These are phyloP conservation scores for Vanderwaltozyma tropicalis DNA, from an alignment of 805 yeast genomes.

Conservation along the genomic window DNA sequence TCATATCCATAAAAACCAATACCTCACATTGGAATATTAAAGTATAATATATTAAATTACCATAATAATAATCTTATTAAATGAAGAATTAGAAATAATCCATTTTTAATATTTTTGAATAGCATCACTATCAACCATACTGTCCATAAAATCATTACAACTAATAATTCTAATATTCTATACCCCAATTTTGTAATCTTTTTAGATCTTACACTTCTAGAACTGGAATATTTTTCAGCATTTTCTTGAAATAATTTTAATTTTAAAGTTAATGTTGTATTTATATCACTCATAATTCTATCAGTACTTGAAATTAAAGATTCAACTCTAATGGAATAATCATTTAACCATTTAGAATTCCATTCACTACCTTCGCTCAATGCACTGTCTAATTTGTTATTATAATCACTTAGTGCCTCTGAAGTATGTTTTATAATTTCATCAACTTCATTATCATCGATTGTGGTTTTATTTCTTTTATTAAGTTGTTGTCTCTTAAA, in stretches of 20 bases:
- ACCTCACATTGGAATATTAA: too few relatives aligned
- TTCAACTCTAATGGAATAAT: slow-evolving; percentile 47
- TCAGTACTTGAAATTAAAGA: slow-evolving; percentile 53
- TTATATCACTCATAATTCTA: slow-evolving; percentile 61
- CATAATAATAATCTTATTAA: slow-evolving; percentile 19
- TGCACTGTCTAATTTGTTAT: slow-evolving; percentile 18
- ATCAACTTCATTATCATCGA: slow-evolving; percentile 11
- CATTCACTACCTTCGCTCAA: slow-evolving; percentile 23
- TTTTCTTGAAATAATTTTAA: slow-evolving; percentile 31
- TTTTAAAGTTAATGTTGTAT: slow-evolving; percentile 57
- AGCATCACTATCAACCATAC: slow-evolving; percentile 24
- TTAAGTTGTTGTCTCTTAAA: slow-evolving; percentile 11
- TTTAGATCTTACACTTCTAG: slow-evolving; percentile 17
- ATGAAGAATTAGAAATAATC: slow-evolving; percentile 9
- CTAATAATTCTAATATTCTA: slow-evolving; percentile 19
- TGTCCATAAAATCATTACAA: slow-evolving; percentile 20
- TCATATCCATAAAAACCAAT: too few relatives aligned
- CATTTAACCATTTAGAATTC: slow-evolving; percentile 23
- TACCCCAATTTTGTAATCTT: slow-evolving; percentile 16
- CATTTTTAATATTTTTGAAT: slow-evolving; percentile 11
- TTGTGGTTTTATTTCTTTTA: slow-evolving; percentile 8
- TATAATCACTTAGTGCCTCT: slow-evolving; percentile 14
- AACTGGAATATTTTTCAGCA: slow-evolving; percentile 21
- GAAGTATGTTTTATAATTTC: slow-evolving; percentile 11
- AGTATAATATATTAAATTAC: slow-evolving; percentile 5